A percentile compares a stretch with the other conserved stretches of the same genome.
Evolutionary conservation across 495 filamentous ascomycete genomes (phyloP).

Genomic region (Usnea hakonensis): DNA sequence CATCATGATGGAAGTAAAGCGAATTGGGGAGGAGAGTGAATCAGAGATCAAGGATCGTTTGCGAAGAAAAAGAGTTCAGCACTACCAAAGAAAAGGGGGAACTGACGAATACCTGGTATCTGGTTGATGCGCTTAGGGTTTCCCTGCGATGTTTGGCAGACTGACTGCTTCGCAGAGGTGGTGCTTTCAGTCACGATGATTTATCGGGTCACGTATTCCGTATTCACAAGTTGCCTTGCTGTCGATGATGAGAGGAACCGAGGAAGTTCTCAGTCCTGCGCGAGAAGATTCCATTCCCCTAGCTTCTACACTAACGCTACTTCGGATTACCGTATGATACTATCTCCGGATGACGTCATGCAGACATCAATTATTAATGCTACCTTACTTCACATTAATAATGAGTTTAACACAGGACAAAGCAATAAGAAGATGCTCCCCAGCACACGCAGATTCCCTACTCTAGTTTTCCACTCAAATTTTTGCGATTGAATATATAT

Average conservation of each 20-base stretch:
- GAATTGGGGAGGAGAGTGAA: neutral
- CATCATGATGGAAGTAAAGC: slow-evolving; percentile 1
- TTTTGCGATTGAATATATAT: neutral
- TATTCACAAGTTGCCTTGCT: neutral
- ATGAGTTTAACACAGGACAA: neutral
- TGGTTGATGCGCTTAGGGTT: slow-evolving; percentile 3
- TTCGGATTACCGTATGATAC: neutral
- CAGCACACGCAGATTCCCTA: too few relatives aligned
- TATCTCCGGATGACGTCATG: neutral
- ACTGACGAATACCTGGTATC: slow-evolving; percentile 1
- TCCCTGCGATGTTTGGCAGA: slow-evolving; percentile 7
- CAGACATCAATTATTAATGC: too few relatives aligned
- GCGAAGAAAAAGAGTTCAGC: neutral
- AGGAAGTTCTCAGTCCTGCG: slow-evolving; percentile 24
- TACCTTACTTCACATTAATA: too few relatives aligned
- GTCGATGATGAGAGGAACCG: slow-evolving; percentile 22
- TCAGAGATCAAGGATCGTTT: neutral
- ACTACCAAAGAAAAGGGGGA: neutral
- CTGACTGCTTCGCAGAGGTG: slow-evolving; percentile 13
- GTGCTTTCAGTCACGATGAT: slow-evolving; percentile 15
- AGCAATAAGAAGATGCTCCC: too few relatives aligned
- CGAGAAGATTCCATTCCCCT: slow-evolving; percentile 14
- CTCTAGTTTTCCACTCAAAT: neutral
- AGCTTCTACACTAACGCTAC: slow-evolving; percentile 2
- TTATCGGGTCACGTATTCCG: neutral